Evolutionary conservation across 75 land plant genomes (phyloP).

Genomic region (Adiantum capillusveneris): DNA sequence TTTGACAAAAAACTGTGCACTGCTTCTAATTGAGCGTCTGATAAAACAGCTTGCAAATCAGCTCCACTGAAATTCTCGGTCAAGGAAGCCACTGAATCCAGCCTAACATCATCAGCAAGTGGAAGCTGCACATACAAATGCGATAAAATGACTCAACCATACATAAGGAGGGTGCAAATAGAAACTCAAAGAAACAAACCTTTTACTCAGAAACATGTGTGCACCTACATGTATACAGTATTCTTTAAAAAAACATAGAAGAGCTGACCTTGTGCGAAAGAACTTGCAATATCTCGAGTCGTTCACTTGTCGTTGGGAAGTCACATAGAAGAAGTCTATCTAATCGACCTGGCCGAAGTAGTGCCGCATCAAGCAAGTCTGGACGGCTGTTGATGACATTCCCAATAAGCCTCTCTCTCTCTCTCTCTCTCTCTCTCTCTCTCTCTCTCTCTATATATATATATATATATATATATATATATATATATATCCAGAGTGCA

Average conservation of each 20-base stretch:
- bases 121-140: slow-evolving; percentile 53
- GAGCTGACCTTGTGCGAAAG: slow-evolving; percentile 72
- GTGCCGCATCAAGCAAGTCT: slow-evolving; percentile 95
- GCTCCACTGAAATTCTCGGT: slow-evolving; percentile 98
- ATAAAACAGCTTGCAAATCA: slow-evolving; percentile 91
- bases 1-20: slow-evolving; percentile 52
- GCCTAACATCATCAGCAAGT: slow-evolving; percentile 60
- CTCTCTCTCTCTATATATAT: no score
- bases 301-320: slow-evolving; percentile 69
- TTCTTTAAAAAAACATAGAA: background rate
- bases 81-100: slow-evolving; percentile 53
- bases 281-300: slow-evolving; percentile 76
- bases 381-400: slow-evolving; percentile 73
- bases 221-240: no score
- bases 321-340: slow-evolving; percentile 95
- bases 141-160: background rate
- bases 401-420: no score
- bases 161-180: background rate
- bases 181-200: background rate
- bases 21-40: slow-evolving; percentile 90
- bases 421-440: no score
- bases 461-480: no score
- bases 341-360: slow-evolving; percentile 88
- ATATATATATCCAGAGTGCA: no score
- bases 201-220: no score